Evolutionary conservation across 306 rosid genomes (phyloP).

Genomic region (Cucurbita pepo): DNA sequence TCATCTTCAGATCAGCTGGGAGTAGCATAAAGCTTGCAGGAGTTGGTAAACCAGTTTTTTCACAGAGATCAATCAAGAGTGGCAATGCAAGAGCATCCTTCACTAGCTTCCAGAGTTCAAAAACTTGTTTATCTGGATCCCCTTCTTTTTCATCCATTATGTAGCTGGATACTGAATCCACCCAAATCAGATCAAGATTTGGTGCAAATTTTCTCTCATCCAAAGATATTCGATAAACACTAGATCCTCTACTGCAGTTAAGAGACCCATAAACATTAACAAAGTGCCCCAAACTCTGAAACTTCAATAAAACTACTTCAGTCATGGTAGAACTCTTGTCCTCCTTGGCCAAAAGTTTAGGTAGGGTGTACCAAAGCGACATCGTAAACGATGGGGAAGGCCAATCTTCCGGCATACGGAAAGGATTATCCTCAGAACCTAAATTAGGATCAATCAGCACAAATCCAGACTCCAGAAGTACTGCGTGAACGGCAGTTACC

Average conservation of each 20-base stretch:
- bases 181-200: slow-evolving; percentile 21
- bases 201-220: slow-evolving; percentile 28
- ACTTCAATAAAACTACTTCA: slow-evolving; percentile 30
- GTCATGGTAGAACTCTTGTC: neutral
- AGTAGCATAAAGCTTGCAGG: slow-evolving; percentile 65
- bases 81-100: slow-evolving; percentile 68
- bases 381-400: slow-evolving; percentile 23
- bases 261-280: slow-evolving; percentile 50
- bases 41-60: slow-evolving; percentile 32
- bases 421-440: slow-evolving; percentile 10
- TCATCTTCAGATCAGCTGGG: slow-evolving; percentile 44
- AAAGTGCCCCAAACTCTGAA: slow-evolving; percentile 40
- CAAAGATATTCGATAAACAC: slow-evolving; percentile 23
- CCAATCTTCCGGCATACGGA: slow-evolving; percentile 21
- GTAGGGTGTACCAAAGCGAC: slow-evolving; percentile 43
- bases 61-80: slow-evolving; percentile 60
- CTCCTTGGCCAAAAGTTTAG: slow-evolving; percentile 26
- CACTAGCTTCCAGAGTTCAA: slow-evolving; percentile 60
- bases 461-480: slow-evolving; percentile 64
- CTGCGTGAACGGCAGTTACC: slow-evolving; percentile 43
- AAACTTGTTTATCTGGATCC: slow-evolving; percentile 17
- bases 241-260: slow-evolving; percentile 19
- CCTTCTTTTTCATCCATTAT: neutral
- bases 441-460: slow-evolving; percentile 25
- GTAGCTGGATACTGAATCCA: slow-evolving; percentile 14